These are phyloP conservation scores for Eucalyptus camaldulensis DNA, from an alignment of 345 rosid species.

Conservation along the genomic window DNA sequence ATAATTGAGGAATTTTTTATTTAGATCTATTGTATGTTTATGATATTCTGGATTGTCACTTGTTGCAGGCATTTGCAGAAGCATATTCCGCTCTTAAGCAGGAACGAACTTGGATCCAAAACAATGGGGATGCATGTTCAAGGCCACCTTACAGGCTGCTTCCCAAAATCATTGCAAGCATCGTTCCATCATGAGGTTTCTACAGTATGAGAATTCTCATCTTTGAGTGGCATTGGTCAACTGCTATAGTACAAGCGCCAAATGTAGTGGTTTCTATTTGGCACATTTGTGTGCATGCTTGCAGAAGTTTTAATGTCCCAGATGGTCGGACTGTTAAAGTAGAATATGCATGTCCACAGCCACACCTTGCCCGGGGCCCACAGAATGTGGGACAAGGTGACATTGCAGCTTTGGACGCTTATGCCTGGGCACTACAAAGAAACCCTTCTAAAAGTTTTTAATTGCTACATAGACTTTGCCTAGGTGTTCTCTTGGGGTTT, in stretches of 20 bases:
- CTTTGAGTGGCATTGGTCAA: background rate
- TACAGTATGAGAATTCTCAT: background rate
- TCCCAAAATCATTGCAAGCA: slow-evolving; percentile 71
- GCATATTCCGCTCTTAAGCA: slow-evolving; percentile 78
- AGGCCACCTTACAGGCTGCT: slow-evolving; percentile 40
- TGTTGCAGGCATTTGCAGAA: slow-evolving; percentile 88
- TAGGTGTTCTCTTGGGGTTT: background rate
- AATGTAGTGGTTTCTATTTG: background rate
- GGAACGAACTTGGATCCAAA: slow-evolving; percentile 44
- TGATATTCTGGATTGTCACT: background rate
- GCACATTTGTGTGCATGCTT: background rate
- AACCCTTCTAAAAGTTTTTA: background rate
- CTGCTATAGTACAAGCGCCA: background rate
- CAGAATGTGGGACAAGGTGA: background rate
- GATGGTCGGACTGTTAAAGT: background rate
- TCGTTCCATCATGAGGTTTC: slow-evolving; percentile 7
- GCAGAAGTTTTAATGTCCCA: background rate
- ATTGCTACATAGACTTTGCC: background rate
- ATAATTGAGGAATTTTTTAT: background rate
- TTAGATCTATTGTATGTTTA: background rate
- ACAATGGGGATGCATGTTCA: slow-evolving; percentile 23
- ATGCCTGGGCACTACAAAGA: background rate
- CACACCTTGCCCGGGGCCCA: background rate
- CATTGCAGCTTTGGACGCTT: background rate
- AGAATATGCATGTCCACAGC: background rate